These are phyloP conservation scores for Mycocentrospora acerina DNA, from an alignment of 2,329 filamentous ascomycete genomes.

Conservation along the genomic window DNA sequence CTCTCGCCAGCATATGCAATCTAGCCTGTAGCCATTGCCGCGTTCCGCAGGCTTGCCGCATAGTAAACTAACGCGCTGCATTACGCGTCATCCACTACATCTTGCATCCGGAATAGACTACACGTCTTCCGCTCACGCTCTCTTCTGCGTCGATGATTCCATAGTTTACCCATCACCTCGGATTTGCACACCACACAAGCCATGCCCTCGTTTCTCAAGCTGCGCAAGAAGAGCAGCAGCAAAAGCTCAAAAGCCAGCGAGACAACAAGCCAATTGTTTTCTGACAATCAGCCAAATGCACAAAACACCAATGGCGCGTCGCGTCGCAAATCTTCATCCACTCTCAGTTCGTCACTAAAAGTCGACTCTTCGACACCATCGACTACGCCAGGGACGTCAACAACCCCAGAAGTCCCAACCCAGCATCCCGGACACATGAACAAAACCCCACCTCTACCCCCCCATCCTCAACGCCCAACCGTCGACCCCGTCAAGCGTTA, in stretches of 20 bases:
- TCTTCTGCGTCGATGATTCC: slow-evolving; percentile 19
- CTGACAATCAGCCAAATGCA: slow-evolving; percentile 18
- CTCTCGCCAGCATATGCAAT: slow-evolving; percentile 15
- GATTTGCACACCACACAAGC: slow-evolving; percentile 12
- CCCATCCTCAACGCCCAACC: slow-evolving; percentile 47
- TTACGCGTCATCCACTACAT: slow-evolving; percentile 26
- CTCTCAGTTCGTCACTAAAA: slow-evolving; percentile 55
- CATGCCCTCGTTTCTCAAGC: slow-evolving; percentile 67
- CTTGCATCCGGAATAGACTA: slow-evolving; percentile 9
- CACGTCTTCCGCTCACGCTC: slow-evolving; percentile 11
- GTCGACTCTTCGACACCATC: slow-evolving; percentile 73
- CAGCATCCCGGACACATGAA: slow-evolving; percentile 57
- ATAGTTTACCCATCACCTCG: slow-evolving; percentile 9
- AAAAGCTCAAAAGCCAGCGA: slow-evolving; percentile 62
- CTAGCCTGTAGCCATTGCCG: slow-evolving; percentile 21
- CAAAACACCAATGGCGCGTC: slow-evolving; percentile 41
- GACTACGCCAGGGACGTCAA: slow-evolving; percentile 62
- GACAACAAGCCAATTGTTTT: slow-evolving; percentile 11
- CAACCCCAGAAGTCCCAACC: slow-evolving; percentile 68
- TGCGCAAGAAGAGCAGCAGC: slow-evolving; percentile 71
- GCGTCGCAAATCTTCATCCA: slow-evolving; percentile 62
- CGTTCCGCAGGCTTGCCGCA: slow-evolving; percentile 14
- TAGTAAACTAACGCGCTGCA: slow-evolving; percentile 18
- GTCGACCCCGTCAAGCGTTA: slow-evolving; percentile 54
- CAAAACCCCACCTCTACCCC: slow-evolving; percentile 45